These are phyloP conservation scores for Grigorovia yakushimaensis DNA, from an alignment of 805 yeast genomes.

Conservation along the genomic window DNA sequence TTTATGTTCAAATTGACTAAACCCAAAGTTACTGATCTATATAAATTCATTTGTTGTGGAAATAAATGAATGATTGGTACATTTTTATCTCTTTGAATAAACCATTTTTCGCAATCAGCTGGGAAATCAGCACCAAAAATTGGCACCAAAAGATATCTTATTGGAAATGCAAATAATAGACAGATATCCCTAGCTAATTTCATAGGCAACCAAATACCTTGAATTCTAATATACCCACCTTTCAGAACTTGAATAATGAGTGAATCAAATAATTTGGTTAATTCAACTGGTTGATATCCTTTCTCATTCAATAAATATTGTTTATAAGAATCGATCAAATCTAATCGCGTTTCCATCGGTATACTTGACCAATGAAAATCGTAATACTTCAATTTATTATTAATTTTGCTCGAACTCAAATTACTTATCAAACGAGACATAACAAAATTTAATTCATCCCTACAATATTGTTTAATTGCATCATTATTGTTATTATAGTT, in stretches of 20 bases:
- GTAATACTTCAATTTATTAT: neutral
- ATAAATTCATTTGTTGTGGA: neutral
- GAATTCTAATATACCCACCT: conserved; percentile 86
- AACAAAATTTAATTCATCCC: neutral
- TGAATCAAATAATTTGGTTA: conserved; percentile 10
- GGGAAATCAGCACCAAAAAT: conserved; percentile 63
- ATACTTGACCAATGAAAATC: conserved; percentile 2
- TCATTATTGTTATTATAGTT: neutral
- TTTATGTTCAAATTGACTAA: neutral
- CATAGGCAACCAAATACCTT: conserved; percentile 88
- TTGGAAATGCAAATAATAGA: conserved; percentile 62
- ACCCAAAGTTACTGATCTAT: neutral
- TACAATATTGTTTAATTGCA: neutral
- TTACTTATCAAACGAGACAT: neutral
- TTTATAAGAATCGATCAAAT: conserved; percentile 5
- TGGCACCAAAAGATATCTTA: conserved; percentile 68
- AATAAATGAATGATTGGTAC: neutral
- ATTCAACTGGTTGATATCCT: conserved; percentile 6
- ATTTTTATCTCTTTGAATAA: neutral
- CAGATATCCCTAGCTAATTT: conserved; percentile 60
- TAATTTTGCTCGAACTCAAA: neutral
- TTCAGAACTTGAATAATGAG: conserved; percentile 51
- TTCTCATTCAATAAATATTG: conserved; percentile 7
- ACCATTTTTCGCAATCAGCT: conserved; percentile 21
- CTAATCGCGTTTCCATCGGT: neutral